These are phyloP conservation scores for Zygoascus tannicola DNA, from an alignment of 805 yeast species.

Conservation along the genomic window DNA sequence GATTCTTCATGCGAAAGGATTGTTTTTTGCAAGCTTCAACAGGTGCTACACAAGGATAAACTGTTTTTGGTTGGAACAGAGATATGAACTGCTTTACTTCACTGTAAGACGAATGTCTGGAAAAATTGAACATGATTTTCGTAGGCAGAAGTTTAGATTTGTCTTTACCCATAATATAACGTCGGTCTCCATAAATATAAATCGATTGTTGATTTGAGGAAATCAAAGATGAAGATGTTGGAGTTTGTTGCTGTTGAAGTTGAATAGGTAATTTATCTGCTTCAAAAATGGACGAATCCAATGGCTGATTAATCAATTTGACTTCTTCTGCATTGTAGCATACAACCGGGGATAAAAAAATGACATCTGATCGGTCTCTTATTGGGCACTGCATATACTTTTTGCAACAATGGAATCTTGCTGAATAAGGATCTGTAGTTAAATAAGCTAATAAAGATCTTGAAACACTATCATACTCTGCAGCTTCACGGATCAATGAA, in stretches of 20 bases:
- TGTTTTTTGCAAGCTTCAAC: neutral
- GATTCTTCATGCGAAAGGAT: slow-evolving; percentile 11
- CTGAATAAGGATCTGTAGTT: slow-evolving; percentile 11
- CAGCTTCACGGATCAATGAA: slow-evolving; percentile 19
- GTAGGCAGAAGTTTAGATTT: slow-evolving; percentile 16
- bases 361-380: slow-evolving; percentile 13
- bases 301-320: slow-evolving; percentile 3
- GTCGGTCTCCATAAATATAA: slow-evolving; percentile 5
- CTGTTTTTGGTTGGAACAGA: slow-evolving; percentile 16
- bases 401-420: slow-evolving; percentile 21
- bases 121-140: slow-evolving; percentile 21
- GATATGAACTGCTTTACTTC: slow-evolving; percentile 19
- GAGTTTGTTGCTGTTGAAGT: neutral
- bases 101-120: slow-evolving; percentile 26
- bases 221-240: neutral
- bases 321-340: slow-evolving; percentile 1
- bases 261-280: slow-evolving; percentile 2
- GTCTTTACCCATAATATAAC: slow-evolving; percentile 15
- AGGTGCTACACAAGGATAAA: slow-evolving; percentile 15
- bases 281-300: slow-evolving; percentile 7
- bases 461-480: slow-evolving; percentile 8
- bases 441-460: slow-evolving; percentile 1
- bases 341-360: slow-evolving; percentile 12
- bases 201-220: neutral
- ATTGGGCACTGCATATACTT: slow-evolving; percentile 12